Evolutionary conservation across 495 filamentous ascomycete species (phyloP).

Genomic region (Podospora pseudopauciseta): DNA sequence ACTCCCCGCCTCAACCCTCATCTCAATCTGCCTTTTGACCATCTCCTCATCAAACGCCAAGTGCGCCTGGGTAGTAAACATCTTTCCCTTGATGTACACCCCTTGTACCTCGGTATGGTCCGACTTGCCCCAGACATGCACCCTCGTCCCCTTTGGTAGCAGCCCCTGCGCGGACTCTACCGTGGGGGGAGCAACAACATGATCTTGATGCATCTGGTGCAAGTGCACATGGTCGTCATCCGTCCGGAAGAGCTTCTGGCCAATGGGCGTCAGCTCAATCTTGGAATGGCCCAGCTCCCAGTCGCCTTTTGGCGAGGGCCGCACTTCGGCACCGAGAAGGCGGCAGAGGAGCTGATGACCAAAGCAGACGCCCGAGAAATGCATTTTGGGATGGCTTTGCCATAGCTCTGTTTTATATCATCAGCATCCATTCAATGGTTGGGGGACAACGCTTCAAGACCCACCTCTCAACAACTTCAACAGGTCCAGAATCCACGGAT

Average conservation of each 20-base stretch:
- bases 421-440: background rate
- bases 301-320: constrained; percentile 50
- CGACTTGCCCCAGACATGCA: constrained; percentile 32
- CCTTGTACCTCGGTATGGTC: constrained; percentile 61
- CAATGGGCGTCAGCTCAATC: constrained; percentile 61
- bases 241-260: constrained; percentile 66
- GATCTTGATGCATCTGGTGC: constrained; percentile 83
- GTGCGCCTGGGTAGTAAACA: constrained; percentile 82
- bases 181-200: constrained; percentile 53
- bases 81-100: constrained; percentile 61
- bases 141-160: constrained; percentile 47
- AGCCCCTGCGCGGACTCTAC: constrained; percentile 34
- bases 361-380: constrained; percentile 74
- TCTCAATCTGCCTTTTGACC: constrained; percentile 58
- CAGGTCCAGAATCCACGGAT: constrained; percentile 63
- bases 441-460: background rate
- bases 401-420: constrained; percentile 24
- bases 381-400: constrained; percentile 39
- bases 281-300: constrained; percentile 75
- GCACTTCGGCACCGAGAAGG: constrained; percentile 64
- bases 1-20: constrained; percentile 56
- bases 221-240: constrained; percentile 49
- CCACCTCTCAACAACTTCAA: constrained; percentile 26
- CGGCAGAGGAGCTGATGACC: constrained; percentile 82
- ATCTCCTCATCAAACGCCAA: constrained; percentile 77